phyloP scores from a whole-genome alignment of 768 basidiomycete genomes.

The Ramaria sp. region DNA sequence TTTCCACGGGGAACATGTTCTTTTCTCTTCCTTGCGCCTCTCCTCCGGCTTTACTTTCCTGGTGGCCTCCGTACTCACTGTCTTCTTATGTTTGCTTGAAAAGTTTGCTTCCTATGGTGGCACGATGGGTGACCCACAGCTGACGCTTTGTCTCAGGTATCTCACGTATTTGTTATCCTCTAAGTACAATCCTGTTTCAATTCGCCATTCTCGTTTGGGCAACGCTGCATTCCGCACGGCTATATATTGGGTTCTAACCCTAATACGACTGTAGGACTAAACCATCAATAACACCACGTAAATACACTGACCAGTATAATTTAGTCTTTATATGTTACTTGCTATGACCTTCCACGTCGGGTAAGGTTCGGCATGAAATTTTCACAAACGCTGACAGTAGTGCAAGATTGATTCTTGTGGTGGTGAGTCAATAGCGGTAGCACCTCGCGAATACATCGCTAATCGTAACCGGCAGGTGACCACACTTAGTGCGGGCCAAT shows the following conservation, averaged over 20 bases:
- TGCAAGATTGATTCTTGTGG: conserved; percentile 37
- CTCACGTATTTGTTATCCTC: neutral
- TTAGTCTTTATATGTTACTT: conserved; percentile 61
- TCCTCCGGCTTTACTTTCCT: conserved; percentile 40
- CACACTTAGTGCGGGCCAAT: conserved; percentile 47
- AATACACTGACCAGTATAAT: neutral
- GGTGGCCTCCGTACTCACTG: conserved; percentile 12
- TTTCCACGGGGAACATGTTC: conserved; percentile 35
- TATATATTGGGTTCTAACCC: conserved; percentile 47
- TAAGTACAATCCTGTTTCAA: neutral
- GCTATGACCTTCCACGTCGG: conserved; percentile 63
- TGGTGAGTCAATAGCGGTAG: conserved; percentile 25
- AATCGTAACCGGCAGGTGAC: conserved; percentile 31
- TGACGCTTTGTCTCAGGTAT: neutral
- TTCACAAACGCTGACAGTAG: too few species aligned
- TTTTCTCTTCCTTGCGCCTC: conserved; percentile 32
- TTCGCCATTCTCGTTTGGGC: conserved; percentile 29
- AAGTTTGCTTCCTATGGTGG: neutral
- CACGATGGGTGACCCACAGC: neutral
- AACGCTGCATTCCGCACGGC: conserved; percentile 42
- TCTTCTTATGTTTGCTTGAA: conserved; percentile 1
- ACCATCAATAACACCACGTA: too few species aligned
- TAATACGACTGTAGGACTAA: conserved; percentile 47
- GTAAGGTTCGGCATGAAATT: conserved; percentile 28
- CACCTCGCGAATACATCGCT: neutral